Conservation (phyloP, 208 protist species). For the Acanthamoeba sp. region DNA sequence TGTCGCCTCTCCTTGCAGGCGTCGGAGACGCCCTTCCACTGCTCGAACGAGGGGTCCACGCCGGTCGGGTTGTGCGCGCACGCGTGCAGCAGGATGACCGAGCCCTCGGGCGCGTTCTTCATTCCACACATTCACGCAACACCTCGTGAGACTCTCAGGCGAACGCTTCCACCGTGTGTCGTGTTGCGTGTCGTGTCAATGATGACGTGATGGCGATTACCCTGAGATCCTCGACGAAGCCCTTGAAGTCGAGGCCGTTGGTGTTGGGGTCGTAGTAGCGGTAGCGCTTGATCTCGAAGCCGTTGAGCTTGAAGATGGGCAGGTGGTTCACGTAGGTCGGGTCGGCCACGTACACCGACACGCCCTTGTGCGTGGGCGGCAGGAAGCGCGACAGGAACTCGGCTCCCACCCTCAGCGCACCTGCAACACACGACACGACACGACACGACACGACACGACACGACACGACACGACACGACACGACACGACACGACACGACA, state of each 20-base stretch:
- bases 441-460: no score
- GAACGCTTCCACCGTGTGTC: neutral
- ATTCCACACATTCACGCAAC: slow-evolving; percentile 1
- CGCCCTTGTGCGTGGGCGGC: slow-evolving; percentile 52
- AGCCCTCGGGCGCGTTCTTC: slow-evolving; percentile 87
- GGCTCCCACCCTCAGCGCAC: slow-evolving; percentile 77
- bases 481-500: no score
- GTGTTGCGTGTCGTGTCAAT: neutral
- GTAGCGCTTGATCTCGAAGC: slow-evolving; percentile 85
- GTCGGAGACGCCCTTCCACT: slow-evolving; percentile 96
- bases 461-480: no score
- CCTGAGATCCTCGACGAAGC: slow-evolving; percentile 84
- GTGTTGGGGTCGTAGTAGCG: slow-evolving; percentile 86
- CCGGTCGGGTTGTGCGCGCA: slow-evolving; percentile 99
- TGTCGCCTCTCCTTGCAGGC: slow-evolving; percentile 83
- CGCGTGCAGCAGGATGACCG: slow-evolving; percentile 96
- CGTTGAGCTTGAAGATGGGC: slow-evolving; percentile 85
- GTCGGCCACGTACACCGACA: slow-evolving; percentile 88
- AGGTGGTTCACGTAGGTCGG: slow-evolving; percentile 92
- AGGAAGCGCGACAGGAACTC: slow-evolving; percentile 75
- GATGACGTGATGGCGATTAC: neutral
- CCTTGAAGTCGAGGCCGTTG: slow-evolving; percentile 87
- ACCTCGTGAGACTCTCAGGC: neutral
- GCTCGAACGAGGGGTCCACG: slow-evolving; percentile 95
- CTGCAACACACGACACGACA: slow-evolving; percentile 16